These are phyloP conservation scores for Protomyces inundatus DNA, from an alignment of 1,139 yeast species.

Conservation along the genomic window DNA sequence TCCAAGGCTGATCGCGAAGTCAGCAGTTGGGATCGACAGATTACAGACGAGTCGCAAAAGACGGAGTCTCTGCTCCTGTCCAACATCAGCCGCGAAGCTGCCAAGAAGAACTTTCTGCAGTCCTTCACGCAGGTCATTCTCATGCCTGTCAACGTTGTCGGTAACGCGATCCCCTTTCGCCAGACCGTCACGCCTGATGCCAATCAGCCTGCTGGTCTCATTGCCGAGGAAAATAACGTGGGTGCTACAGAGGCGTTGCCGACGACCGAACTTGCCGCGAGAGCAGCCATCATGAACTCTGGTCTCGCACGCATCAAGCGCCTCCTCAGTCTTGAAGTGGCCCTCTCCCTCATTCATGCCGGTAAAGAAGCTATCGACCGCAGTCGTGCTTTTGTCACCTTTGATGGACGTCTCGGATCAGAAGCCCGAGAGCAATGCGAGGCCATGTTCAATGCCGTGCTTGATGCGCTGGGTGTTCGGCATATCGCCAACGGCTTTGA, in stretches of 20 bases:
- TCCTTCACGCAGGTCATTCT: conserved; percentile 48
- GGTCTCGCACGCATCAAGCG: conserved; percentile 43
- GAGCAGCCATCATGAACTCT: conserved; percentile 44
- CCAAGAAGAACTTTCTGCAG: conserved; percentile 50
- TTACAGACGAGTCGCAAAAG: conserved; percentile 24
- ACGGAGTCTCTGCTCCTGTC: conserved; percentile 45
- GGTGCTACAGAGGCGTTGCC: conserved; percentile 34
- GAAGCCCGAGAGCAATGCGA: conserved; percentile 44
- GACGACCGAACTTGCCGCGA: conserved; percentile 45
- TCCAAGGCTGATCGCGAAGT: conserved; percentile 38
- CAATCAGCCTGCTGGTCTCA: conserved; percentile 1
- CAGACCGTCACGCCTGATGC: conserved; percentile 6
- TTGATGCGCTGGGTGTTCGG: conserved; percentile 59
- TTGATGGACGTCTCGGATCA: conserved; percentile 38
- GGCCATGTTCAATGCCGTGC: conserved; percentile 60
- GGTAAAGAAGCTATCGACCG: conserved; percentile 42
- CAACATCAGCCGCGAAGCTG: conserved; percentile 41
- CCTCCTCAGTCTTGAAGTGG: conserved; percentile 45
- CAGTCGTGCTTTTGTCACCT: conserved; percentile 32
- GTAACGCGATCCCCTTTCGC: conserved; percentile 32
- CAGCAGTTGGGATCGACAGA: conserved; percentile 38
- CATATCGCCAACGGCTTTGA: conserved; percentile 80
- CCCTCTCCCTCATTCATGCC: conserved; percentile 40
- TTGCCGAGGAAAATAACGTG: conserved; percentile 27
- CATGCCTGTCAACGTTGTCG: conserved; percentile 37